Conservation (phyloP, 2,329 filamentous ascomycete genomes). For the Pseudogymnoascus sp. region DNA sequence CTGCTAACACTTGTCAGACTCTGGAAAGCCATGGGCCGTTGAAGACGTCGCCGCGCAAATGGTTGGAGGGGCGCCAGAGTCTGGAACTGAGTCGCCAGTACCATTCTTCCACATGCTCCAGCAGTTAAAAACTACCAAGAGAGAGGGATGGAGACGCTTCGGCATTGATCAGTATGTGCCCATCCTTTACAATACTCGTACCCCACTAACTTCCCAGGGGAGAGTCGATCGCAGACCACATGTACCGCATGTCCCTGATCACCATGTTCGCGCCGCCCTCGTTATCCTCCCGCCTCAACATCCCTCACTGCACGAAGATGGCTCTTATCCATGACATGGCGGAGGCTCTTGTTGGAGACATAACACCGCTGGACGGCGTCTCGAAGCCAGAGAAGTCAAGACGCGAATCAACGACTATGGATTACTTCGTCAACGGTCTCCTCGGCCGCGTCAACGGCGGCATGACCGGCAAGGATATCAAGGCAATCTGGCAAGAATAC, state of each 20-base stretch:
- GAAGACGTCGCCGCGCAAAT: constrained; percentile 60
- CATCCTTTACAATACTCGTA: not conserved
- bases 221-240: constrained; percentile 95
- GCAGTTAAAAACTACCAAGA: constrained; percentile 89
- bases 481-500: constrained; percentile 87
- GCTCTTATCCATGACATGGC: constrained; percentile 97
- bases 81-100: constrained; percentile 64
- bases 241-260: constrained; percentile 99
- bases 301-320: constrained; percentile 86
- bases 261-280: constrained; percentile 81
- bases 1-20: not conserved
- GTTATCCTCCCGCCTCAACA: constrained; percentile 64
- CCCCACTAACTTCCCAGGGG: constrained; percentile 41
- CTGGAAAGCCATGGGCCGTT: constrained; percentile 44
- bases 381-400: constrained; percentile 81
- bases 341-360: constrained; percentile 88
- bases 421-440: constrained; percentile 70
- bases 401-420: constrained; percentile 83
- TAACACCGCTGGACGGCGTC: constrained; percentile 85
- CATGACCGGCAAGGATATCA: constrained; percentile 60
- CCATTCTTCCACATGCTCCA: constrained; percentile 94
- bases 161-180: constrained; percentile 52
- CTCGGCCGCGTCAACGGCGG: constrained; percentile 72
- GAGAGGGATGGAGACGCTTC: constrained; percentile 92
- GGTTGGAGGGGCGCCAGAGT: constrained; percentile 47